Conservation (phyloP, 345 rosid genomes). For the Pugionium dolabratum region DNA sequence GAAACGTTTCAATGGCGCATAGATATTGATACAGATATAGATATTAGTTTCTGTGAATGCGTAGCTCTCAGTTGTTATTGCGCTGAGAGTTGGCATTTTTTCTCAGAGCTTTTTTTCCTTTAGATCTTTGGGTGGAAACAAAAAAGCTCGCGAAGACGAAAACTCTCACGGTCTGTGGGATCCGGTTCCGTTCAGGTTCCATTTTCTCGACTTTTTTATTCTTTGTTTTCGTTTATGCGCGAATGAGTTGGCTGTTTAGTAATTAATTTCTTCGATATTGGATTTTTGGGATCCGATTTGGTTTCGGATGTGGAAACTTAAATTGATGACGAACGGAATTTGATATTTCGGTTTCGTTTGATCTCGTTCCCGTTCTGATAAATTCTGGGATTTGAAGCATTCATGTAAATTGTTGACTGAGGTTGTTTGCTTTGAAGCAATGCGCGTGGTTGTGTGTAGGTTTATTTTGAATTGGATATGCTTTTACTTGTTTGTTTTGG, state of each 20-base stretch:
- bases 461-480: conserved; percentile 9
- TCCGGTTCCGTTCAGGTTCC: conserved; percentile 29
- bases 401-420: conserved; percentile 24
- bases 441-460: conserved; percentile 17
- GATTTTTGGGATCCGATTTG: conserved; percentile 22
- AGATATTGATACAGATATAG: conserved; percentile 14
- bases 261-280: background rate
- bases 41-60: conserved; percentile 6
- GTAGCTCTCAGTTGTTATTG: conserved; percentile 23
- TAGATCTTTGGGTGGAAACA: conserved; percentile 35
- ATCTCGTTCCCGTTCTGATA: background rate
- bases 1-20: conserved; percentile 19
- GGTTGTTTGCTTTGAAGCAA: conserved; percentile 15
- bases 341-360: conserved; percentile 2
- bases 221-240: background rate
- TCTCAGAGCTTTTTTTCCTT: background rate
- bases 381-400: conserved; percentile 12
- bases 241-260: background rate
- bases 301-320: background rate
- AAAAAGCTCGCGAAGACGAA: conserved; percentile 29
- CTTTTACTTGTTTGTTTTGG: conserved; percentile 27
- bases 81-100: conserved; percentile 17
- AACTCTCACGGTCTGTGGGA: background rate
- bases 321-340: no score
- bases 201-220: conserved; percentile 12